Evolutionary conservation across 306 rosid genomes (phyloP), one percentile per base, ranked within the genome.

Genomic region (Corylus heterophylla): DNA sequence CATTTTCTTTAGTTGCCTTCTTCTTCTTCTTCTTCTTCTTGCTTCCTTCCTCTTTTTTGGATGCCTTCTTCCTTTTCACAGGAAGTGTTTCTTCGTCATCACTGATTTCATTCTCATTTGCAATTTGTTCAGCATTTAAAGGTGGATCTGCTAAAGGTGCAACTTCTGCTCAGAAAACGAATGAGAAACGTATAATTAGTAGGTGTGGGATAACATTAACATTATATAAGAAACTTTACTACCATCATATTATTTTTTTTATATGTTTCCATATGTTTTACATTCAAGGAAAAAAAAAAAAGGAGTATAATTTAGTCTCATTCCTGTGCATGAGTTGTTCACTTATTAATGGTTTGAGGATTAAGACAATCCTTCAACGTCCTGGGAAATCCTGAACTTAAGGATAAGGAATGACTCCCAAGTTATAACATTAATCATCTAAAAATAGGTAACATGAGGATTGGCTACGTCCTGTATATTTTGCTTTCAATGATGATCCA

Each of bases 11-110:
- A 7, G 55, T 77, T 27, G 75, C 83, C 85, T 87, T 89, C 11
- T 84, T 78, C 74, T 79, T 78, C 74, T 79, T 66, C 35, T 79
- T 85, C 75, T 83, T 90, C 81, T 81, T 85, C 72, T 54, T 54
- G 31, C 78, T 78, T 49, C 81, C 78, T 54, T 58, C 71, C 5
- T 2, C 7, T 7, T 31, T 13, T 63, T 70, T 75, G 83, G 87
- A 83, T 70, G 87, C 77, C 35, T 87, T 86, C 76, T 85, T 92
- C 79, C 90, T 86, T 87, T 90, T 90, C 84, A 74, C 77, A 31
- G 85, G 82, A 31, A 61, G 54, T 3, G 75, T 76, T 63, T 83
- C 88, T 71, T 73, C 75, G 74, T 89, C 89, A 50, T 80, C 81
- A 16, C 39, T 64, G 7, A 3, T 82, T 61, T 51, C 27, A 54